Evolutionary conservation across 1,139 yeast species (phyloP), one percentile per base, ranked within the genome.

Genomic region (Yamadazyma blattariae): DNA sequence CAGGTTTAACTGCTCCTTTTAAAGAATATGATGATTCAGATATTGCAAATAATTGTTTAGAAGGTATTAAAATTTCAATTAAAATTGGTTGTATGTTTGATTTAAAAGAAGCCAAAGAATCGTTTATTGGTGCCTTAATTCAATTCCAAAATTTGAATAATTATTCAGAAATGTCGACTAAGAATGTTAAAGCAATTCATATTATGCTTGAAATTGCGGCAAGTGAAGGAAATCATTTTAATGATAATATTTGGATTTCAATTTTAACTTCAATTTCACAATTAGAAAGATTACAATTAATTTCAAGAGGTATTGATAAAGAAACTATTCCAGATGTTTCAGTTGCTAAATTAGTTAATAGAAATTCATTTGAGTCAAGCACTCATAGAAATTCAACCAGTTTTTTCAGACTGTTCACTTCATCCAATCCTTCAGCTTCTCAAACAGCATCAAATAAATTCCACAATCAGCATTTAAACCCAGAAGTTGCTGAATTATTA

Each of bases 1-100:
- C 97, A 5, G 97, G 96, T 0, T 71, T 94, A 35, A 88, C 97
- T 0, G 94, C 95, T 3, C 95, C 96, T 4, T 88, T 90, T 62
- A 89, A 85, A 54, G 96, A 87, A 41, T 82, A 83, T 42, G 94
- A 87, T 44, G 96, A 89, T 47, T 71, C 73, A 12, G 92, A 82
- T 33, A 77, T 86, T 5, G 72, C 85, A n/a, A 73, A 69, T 38
- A 59, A 74, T 5, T 84, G 96, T 48, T 67, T 94, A 39, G 95
- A 87, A 47, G 98, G 97, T 9, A 77, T 92, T 46, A 82, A 82
- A 51, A 64, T 88, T 32, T 81, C 97, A 1, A 81, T 89, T 36
- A 79, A 83, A 32, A 84, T 94, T 38, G 79, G 97, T 1, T 82
- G 96, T 46, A 75, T 84, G 59, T 90, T 89, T 57, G 94, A 82